Base-by-base conservation (phyloP, 495 filamentous ascomycete species). In the Halenospora varia region DNA sequence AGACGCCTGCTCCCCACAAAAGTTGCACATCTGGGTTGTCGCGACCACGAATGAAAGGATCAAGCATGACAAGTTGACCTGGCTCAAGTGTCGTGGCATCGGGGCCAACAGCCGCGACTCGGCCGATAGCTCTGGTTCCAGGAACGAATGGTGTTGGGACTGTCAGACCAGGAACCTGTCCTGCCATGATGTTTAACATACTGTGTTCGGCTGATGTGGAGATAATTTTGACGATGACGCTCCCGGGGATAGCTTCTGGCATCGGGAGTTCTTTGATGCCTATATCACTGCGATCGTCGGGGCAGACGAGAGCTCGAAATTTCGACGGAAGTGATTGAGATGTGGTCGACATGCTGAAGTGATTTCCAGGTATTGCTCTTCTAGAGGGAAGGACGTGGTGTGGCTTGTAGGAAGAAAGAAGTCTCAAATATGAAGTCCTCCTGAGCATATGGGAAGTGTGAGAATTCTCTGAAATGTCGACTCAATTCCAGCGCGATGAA, bases 1-100 rank as follows among this genome's bases (percentile, higher is more conserved):
- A 35, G 13, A 35, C 29, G 4, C 29, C 29, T 4, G 15, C 42
- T 46, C 42, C 42, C 42, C 42, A 46, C 15, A 55, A 40, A 3
- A 71, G 66, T 25, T 66, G 56, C 9, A 60, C 64, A 41, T 57
- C 62, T 10, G 70, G 62, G 39, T 77, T 66, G 42, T 82, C 78
- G n/a, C 79, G 67, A 0, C 67, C 75, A 2, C 63, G 55, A 2
- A 80, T 60, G 8, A 66, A 60, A 26, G 64, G 44, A 57, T 82
- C 76, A 46, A 75, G 61, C 26, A 68, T 68, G 17, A 79, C 79
- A 18, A 82, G 64, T 18, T 81, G 71, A 0, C 74, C 77, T 8
- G 62, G 51, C 25, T 67, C 65, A 15, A 80, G 57, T 9, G 52
- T 40, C 0, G 71, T 73, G 3, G 77, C 71, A 60, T 82, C 78